Percentiles rank a stretch among this genome's conserved stretches.
These are phyloP conservation scores for Chlamydomonas sphaeroides DNA, from an alignment of 139 green algal species.

Conservation along the genomic window DNA sequence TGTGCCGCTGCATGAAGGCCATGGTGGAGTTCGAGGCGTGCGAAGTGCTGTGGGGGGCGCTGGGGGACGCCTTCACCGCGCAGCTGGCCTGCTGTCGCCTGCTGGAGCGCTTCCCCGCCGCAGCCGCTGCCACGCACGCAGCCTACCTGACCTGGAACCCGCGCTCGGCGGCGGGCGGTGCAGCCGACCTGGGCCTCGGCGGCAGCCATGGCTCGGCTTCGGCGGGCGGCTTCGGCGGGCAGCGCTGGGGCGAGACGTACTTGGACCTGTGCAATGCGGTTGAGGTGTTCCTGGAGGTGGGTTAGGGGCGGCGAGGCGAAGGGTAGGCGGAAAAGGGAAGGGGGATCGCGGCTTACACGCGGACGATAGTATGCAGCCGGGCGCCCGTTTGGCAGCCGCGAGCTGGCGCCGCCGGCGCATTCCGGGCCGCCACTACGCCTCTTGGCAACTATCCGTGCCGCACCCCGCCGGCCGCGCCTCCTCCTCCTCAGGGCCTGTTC, in stretches of 20 bases:
- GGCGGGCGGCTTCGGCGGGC: neutral
- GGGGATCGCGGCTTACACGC: no score
- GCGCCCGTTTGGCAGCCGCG: no score
- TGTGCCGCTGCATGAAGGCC: conserved; percentile 39
- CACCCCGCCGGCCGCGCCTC: neutral
- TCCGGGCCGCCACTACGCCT: no score
- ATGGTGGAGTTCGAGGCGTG: conserved; percentile 44
- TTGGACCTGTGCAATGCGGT: conserved; percentile 17
- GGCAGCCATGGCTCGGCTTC: no score
- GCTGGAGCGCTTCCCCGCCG: conserved; percentile 11
- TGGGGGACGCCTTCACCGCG: conserved; percentile 8
- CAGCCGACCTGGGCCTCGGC: neutral
- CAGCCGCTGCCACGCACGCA: conserved; percentile 3
- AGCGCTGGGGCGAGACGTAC: conserved; percentile 5
- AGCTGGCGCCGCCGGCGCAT: no score
- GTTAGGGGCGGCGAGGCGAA: neutral
- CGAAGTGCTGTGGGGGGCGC: conserved; percentile 12
- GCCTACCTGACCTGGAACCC: neutral
- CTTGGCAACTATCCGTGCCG: no score
- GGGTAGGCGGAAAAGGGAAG: neutral
- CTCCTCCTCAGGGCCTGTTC: conserved; percentile 17
- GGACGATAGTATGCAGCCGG: no score
- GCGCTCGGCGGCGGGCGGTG: neutral
- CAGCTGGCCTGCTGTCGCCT: neutral
- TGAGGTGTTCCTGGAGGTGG: conserved; percentile 36